Base-by-base conservation (phyloP, 2,329 filamentous ascomycete genomes). In the Monosporascus sp. region DNA sequence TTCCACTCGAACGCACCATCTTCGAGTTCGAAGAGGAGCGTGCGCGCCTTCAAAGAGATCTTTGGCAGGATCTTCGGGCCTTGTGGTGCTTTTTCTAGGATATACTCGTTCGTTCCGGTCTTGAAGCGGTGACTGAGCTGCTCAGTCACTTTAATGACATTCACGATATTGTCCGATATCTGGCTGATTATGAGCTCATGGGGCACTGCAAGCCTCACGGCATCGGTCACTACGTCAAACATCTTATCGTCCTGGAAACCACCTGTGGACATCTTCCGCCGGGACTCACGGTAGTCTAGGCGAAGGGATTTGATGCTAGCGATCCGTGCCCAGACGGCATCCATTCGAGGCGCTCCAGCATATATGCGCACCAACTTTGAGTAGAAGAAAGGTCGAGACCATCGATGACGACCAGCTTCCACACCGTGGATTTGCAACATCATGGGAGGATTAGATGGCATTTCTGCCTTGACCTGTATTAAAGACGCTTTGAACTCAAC, bases 1-100 rank as follows among this genome's bases (percentile, higher is more conserved):
- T 97, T 97, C 89, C 92, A 99, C 69, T 99, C 94, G 64, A 99
- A 99, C 0, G 90, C 87, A 49, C 94, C 93, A 68, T 99, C 94
- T 71, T 99, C 94, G 37, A 99, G 78, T 65, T 97, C 93, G 55
- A 99, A 93, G 2, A 96, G 74, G 24, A 99, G 78, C 5, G 88
- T 89, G 62, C 89, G 88, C 51, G 87, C 88, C 50, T 91, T 84
- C 9, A 99, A 60, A 0, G 91, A 93, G 22, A 99, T 77, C 65
- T 89, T 93, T 1, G 94, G 94, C 0, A 99, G 85, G 46, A 83
- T 77, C 68, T 95, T 97, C 0, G 95, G 91, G 0, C 81, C 86
- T 70, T 96, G 91, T 0, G 94, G 91, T 9, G 81, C 80, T 70
- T 96, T 97, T 17, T 88, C 85, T 3, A 96, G 77, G 37, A 96